Evolutionary conservation across 2,329 filamentous ascomycete genomes (phyloP), one percentile per base, ranked within the genome.

Genomic region (Sordariomycetes sp.): DNA sequence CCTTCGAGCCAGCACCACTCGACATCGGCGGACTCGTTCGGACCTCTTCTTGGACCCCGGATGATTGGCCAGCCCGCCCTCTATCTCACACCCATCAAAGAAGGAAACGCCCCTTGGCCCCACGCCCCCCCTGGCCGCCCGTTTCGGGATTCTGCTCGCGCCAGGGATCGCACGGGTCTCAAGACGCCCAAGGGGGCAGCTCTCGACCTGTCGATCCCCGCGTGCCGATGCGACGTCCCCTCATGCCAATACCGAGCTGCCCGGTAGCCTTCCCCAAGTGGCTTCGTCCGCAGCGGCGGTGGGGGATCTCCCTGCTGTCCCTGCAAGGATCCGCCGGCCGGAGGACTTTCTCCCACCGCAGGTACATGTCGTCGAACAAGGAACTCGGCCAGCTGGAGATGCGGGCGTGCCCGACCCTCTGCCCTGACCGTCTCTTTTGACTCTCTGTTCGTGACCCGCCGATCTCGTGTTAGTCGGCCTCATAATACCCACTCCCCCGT

Each of bases 391-490:
- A 24, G 34, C 16, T 35, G 34, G 28, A 25, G 16, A 46, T 43
- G 37, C 34, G 18, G 28, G n/a, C 46, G 22, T 24, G 46, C 46
- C 46, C 46, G 46, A 24, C 7, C 20, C 46, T 8, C 46, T 4
- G 11, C 7, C 46, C 22, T 22, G 46, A 50, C 46, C 46, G 46
- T 22, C 46, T 50, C 46, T 50, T 24, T 14, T 24, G 46, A n/a
- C 46, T 50, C 46, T 50, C 20, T 5, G n/a, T 20, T 50, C 20
- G 46, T 22, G 46, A 20, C 20, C 22, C 50, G 55, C 43, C 43
- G 55, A 57, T 57, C 55, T 57, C 43, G 46, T 57, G 55, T 28
- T 32, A 51, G 43, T 57, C 37, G 55, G 55, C 25, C 35, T 25
- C 50, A n/a, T n/a, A n/a, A n/a, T n/a, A n/a, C n/a, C 35, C 43